Evolutionary conservation across 2,329 filamentous ascomycete species (phyloP).

Genomic region (Xylaria sp.): DNA sequence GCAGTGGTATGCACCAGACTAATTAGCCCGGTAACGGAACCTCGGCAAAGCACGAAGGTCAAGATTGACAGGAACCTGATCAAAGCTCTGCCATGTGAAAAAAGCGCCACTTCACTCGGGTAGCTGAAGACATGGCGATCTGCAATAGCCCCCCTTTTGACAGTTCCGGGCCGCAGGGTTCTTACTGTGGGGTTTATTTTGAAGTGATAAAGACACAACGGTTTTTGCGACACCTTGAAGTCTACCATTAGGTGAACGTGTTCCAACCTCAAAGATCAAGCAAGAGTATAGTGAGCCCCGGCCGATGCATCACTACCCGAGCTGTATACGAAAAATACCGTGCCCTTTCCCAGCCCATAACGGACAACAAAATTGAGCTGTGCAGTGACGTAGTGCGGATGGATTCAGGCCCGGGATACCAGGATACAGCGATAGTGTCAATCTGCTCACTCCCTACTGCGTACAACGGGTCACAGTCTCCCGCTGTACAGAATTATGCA

Average conservation of each 20-base stretch:
- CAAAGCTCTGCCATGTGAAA: not conserved
- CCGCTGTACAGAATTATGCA: conserved; percentile 3
- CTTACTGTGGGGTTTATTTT: conserved; percentile 1
- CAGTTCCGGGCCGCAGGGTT: not conserved
- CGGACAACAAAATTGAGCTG: not conserved
- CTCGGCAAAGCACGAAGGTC: not conserved
- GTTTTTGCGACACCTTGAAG: conserved; percentile 6
- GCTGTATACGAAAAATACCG: not conserved
- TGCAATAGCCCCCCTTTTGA: not conserved
- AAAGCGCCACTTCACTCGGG: not conserved
- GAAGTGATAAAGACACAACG: not conserved
- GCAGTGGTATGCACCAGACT: not conserved
- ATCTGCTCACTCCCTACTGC: not conserved
- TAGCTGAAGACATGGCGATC: conserved; percentile 20
- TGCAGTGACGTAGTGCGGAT: conserved; percentile 22
- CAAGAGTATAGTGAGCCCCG: not conserved
- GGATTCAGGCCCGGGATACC: conserved; percentile 1
- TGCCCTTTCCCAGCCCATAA: not conserved
- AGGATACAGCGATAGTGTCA: not conserved
- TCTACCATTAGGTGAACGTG: not conserved
- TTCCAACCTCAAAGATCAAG: not conserved
- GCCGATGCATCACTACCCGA: not conserved
- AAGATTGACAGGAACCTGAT: not conserved
- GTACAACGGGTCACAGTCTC: not conserved
- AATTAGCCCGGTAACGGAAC: not conserved